A percentile compares a stretch with the other conserved stretches of the same genome.
phyloP scores from a whole-genome alignment of 148 eudicot genomes.

The Dianthus caryophyllus region DNA sequence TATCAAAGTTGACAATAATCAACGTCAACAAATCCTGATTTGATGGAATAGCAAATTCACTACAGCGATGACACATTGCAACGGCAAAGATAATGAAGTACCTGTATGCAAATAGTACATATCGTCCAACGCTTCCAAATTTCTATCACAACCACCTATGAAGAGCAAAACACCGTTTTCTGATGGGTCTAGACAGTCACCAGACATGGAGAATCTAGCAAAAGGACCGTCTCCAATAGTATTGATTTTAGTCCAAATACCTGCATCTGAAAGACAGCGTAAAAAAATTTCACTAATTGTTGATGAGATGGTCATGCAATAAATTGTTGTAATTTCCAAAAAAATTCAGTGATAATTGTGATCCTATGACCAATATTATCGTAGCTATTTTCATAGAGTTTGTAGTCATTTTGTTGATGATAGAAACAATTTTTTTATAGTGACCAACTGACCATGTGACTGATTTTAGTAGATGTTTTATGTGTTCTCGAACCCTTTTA shows the following conservation, averaged over 20 bases:
- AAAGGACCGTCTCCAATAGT: conserved; percentile 79
- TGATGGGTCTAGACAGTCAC: conserved; percentile 78
- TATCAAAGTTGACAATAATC: conserved; percentile 8
- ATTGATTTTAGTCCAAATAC: conserved; percentile 62
- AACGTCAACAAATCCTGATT: not conserved
- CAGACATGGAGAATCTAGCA: conserved; percentile 93
- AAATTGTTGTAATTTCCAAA: no score
- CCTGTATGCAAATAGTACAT: conserved; percentile 89
- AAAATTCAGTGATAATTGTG: no score
- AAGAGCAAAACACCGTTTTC: conserved; percentile 64
- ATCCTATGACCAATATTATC: no score
- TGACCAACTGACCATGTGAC: no score
- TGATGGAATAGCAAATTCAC: not conserved
- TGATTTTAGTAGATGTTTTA: no score
- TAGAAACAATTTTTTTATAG: no score
- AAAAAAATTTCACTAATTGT: no score
- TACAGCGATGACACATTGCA: conserved; percentile 6
- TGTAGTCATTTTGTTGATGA: no score
- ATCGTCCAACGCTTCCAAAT: conserved; percentile 82
- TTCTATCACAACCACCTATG: conserved; percentile 85
- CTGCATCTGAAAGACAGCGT: conserved; percentile 65
- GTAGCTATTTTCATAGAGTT: no score
- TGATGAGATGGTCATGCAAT: no score
- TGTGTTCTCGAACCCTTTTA: no score
- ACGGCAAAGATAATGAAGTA: conserved; percentile 14